Evolutionary conservation across 2,329 filamentous ascomycete genomes (phyloP).

Genomic region (Ophiosphaerella narmari): DNA sequence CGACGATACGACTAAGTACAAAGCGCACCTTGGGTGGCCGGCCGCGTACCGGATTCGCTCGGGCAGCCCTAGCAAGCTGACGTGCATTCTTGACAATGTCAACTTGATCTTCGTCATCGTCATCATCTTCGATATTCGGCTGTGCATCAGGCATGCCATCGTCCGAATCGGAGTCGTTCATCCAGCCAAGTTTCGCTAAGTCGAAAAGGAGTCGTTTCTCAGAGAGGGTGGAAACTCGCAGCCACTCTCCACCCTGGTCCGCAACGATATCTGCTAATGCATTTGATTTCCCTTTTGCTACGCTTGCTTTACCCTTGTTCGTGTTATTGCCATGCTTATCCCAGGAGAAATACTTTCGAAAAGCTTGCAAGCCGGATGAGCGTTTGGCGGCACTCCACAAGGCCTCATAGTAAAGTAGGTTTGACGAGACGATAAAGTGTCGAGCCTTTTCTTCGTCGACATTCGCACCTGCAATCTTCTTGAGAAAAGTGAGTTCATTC

Average conservation of each 20-base stretch:
- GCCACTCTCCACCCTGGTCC: constrained; percentile 67
- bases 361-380: constrained; percentile 60
- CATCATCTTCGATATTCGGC: constrained; percentile 42
- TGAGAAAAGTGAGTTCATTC: constrained; percentile 41
- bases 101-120: constrained; percentile 58
- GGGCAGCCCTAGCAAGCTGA: constrained; percentile 62
- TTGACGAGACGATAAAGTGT: constrained; percentile 68
- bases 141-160: constrained; percentile 42
- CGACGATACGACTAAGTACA: constrained; percentile 63
- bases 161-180: constrained; percentile 53
- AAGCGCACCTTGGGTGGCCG: constrained; percentile 63
- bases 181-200: constrained; percentile 69
- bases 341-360: constrained; percentile 50
- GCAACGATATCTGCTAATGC: constrained; percentile 69
- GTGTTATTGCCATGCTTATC: constrained; percentile 29
- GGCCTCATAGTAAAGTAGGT: constrained; percentile 67
- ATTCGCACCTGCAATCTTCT: constrained; percentile 29
- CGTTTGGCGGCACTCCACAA: constrained; percentile 67
- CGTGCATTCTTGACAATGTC: constrained; percentile 65
- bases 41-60: constrained; percentile 62
- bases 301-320: constrained; percentile 40
- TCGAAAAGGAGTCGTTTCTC: constrained; percentile 68
- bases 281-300: constrained; percentile 52
- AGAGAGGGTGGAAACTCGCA: constrained; percentile 69
- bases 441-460: constrained; percentile 39